Evolutionary conservation across 176 grass and related monocot genomes (phyloP).

Genomic region (Hsuehochloa calcarea): DNA sequence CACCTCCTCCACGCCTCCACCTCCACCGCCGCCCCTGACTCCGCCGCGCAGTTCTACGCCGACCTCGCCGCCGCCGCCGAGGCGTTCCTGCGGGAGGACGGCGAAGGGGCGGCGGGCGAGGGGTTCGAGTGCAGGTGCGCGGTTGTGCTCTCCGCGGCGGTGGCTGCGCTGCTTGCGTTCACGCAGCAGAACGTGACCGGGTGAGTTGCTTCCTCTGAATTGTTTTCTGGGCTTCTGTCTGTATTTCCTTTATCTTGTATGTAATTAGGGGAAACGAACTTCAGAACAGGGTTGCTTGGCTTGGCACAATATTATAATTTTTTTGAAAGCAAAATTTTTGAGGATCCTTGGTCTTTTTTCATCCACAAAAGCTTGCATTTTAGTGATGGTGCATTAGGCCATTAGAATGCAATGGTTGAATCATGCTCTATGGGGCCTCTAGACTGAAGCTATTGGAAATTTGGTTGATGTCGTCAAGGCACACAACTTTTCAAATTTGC

Average conservation of each 20-base stretch:
- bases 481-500: neutral
- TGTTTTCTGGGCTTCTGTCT: neutral
- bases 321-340: neutral
- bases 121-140: slow-evolving; percentile 49
- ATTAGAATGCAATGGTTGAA: neutral
- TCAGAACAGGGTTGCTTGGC: neutral
- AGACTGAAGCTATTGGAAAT: neutral
- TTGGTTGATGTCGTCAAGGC: neutral
- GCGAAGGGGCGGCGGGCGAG: slow-evolving; percentile 8
- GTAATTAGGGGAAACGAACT: neutral
- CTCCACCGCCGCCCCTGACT: neutral
- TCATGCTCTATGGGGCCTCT: neutral
- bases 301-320: neutral
- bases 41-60: slow-evolving; percentile 53
- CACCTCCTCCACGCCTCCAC: slow-evolving; percentile 18
- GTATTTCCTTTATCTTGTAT: neutral
- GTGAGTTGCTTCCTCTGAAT: slow-evolving; percentile 37
- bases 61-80: slow-evolving; percentile 31
- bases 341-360: neutral
- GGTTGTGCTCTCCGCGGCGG: slow-evolving; percentile 66
- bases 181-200: slow-evolving; percentile 81
- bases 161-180: slow-evolving; percentile 78
- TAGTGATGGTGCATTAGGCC: neutral
- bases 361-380: neutral
- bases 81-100: slow-evolving; percentile 41